Base-by-base conservation (phyloP, 1,284 basidiomycete genomes). In the Leccinum griseonigrum region DNA sequence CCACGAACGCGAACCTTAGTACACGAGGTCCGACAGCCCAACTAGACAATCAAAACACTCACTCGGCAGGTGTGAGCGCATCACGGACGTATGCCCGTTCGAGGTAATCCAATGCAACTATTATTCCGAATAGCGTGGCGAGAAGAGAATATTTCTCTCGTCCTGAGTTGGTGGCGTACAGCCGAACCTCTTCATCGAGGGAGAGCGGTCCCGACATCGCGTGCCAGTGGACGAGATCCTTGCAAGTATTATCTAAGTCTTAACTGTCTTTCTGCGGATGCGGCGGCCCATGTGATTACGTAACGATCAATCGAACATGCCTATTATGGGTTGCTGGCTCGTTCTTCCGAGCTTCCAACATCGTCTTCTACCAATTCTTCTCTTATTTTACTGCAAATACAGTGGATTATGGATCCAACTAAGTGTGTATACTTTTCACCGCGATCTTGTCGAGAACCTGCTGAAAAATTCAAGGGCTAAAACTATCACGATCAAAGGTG, bases 21-120 rank as follows among this genome's bases (percentile, higher is more conserved):
- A 55, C 18, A 28, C 50, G 50, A 36, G 32, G 11, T n/a, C n/a
- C n/a, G n/a, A n/a, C n/a, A n/a, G n/a, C n/a, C n/a, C n/a, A n/a
- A n/a, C n/a, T n/a, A n/a, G n/a, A n/a, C n/a, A n/a, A n/a, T n/a
- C n/a, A n/a, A n/a, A n/a, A n/a, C n/a, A n/a, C 92, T 74, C 77
- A 96, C 91, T 98, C 94, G 56, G 89, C 88, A 8, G 94, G 91
- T 18, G 87, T 90, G 60, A 98, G 91, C 1, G 91, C 89, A 78
- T 98, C 95, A 55, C 96, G 86, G 32, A 99, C 91, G 75, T 98
- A 99, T 3, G 95, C 97, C 38, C 95, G 84, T 75, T 99, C 97
- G 29, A 98, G 87, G 72, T 96, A 97, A 72, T 98, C 95, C 29
- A 99, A 81, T 1, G 92, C 85, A 57, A 97, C 90, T 63, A 98